Evolutionary conservation across 2,329 filamentous ascomycete species (phyloP), one percentile per base, ranked within the genome.

Genomic region (Ceratocystiopsis sp.): DNA sequence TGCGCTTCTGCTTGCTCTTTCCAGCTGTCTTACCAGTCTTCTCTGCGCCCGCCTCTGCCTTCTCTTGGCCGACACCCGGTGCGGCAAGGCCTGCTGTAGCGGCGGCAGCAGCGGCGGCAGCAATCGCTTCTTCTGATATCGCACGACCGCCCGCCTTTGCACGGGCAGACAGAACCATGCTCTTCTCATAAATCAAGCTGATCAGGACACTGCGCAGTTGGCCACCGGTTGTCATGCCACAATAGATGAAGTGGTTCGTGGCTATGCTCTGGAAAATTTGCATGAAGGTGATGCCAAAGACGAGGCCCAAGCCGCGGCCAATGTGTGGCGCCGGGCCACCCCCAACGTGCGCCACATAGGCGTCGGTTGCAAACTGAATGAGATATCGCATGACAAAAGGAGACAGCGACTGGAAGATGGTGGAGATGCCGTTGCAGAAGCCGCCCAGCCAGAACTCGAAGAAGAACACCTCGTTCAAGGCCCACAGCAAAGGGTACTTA

Each of bases 241-340:
- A 76, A 55, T 89, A 96, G 55, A 96, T 80, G 62, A 93, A 95
- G 55, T 96, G 89, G 54, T 87, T 93, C 2, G 78, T 84, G 21
- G 76, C 75, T 49, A 93, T 55, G 57, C 81, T 89, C 60, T 93
- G 84, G 12, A 80, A 55, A 17, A 87, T 68, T 58, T 95, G 87
- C 84, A 96, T 91, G 37, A 70, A 59, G 1, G 83, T 86, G 45
- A 96, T 80, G 10, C 84, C 89, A 44, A 96, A 59, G 2, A 86
- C 86, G 32, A 94, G 65, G 0, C 87, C 89, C 44, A 96, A 65
- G 18, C 89, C 91, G 38, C 69, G 67, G 3, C 78, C 78, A 41
- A 96, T 77, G 42, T 72, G 57, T 0, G 91, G 89, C 1, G 69
- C 64, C 0, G 76, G 67, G 1, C 54, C 49, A 9, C 63, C 63